A percentile compares a stretch with the other conserved stretches of the same genome.
These are phyloP conservation scores for Stropharia rugosoannulata DNA, from an alignment of 768 basidiomycete species.

Conservation along the genomic window DNA sequence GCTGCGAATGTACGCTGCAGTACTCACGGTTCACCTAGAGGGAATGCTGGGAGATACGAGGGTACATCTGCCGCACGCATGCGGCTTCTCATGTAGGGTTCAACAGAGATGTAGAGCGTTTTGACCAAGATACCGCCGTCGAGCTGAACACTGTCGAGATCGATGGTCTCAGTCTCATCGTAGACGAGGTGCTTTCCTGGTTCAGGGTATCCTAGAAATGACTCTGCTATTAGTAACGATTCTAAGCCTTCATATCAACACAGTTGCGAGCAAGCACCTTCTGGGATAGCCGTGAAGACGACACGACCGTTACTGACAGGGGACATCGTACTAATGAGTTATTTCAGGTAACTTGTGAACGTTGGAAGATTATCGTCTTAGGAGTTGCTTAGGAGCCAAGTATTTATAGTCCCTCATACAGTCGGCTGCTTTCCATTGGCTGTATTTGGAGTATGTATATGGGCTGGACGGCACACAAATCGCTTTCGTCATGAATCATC, in stretches of 20 bases:
- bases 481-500: no score
- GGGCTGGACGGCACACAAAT: no score
- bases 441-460: no score
- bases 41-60: slow-evolving; percentile 28
- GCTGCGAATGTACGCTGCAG: neutral
- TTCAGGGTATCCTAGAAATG: slow-evolving; percentile 33
- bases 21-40: slow-evolving; percentile 36
- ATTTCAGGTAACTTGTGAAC: no score
- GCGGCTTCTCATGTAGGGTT: slow-evolving; percentile 38
- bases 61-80: slow-evolving; percentile 33
- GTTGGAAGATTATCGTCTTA: no score
- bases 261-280: no score
- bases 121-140: slow-evolving; percentile 51
- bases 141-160: slow-evolving; percentile 43
- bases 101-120: slow-evolving; percentile 43
- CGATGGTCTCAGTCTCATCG: slow-evolving; percentile 46
- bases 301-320: neutral
- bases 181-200: slow-evolving; percentile 47
- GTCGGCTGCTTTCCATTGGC: no score
- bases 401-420: no score
- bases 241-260: no score
- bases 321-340: neutral
- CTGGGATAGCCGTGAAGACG: neutral
- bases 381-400: no score
- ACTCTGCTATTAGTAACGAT: neutral